Evolutionary conservation across 371 early-diverging fungal species (phyloP), one percentile per base, ranked within the genome.

Genomic region (Circinella umbellata): DNA sequence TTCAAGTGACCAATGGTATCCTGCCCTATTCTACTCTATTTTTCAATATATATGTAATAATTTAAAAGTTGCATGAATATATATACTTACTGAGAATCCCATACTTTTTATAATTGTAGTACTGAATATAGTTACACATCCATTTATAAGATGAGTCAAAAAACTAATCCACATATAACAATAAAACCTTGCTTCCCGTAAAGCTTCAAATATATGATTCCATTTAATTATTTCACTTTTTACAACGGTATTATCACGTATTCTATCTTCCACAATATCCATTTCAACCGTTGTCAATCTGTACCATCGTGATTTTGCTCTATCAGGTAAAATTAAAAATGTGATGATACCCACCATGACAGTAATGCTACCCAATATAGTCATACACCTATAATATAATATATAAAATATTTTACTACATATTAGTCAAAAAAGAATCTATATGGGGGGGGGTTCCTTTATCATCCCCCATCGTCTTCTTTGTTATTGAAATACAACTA

Each of bases 181-280:
- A 70, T 77, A 78, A 4, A 73, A 69, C 11, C 73, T 62, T 4
- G 61, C n/a, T 47, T 78, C 78, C 62, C 55, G 69, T 4, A 78
- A 20, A 11, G 78, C 79, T 62, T 79, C 79, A 7, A 57, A 51
- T 46, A 76, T 70, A 0, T 79, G 79, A n/a, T 74, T 71, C 17
- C 39, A 66, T 54, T 79, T 79, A 4, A 76, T 67, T 3, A 60
- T 60, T 10, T 48, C 66, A 18, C 69, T 76, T 35, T 71, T 57
- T 4, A 76, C 73, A 13, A 74, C 75, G 11, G 69, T 69, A 39
- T 79, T 79, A 48, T 79, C 77, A 18, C 66, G 67, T 10, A 68
- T 69, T 46, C 76, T 54, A 36, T 73, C 76, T 63, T 77, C 77
- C 10, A 79, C 79, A 14, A 76, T 54, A 18, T 74, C 70, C 47